These are phyloP conservation scores for Pythium aquatile DNA, from an alignment of 352 stramenopile species.

Conservation along the genomic window DNA sequence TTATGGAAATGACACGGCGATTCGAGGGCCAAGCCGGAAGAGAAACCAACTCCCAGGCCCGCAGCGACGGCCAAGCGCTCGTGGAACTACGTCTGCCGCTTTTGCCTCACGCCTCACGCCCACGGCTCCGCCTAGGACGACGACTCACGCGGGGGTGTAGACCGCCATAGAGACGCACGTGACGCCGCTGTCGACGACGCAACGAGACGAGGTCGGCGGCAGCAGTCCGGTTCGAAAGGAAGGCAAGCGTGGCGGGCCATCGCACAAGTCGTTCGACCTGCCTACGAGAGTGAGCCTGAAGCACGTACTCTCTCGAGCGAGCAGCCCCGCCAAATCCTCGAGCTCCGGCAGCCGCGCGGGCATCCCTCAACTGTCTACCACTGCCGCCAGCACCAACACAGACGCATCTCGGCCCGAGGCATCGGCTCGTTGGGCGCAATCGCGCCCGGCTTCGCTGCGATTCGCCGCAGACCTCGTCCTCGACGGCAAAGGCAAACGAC, in stretches of 20 bases:
- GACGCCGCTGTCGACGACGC: neutral
- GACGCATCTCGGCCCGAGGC: neutral
- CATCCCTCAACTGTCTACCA: neutral
- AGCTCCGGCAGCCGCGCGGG: neutral
- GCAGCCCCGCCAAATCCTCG: slow-evolving; percentile 2
- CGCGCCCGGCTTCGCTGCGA: slow-evolving; percentile 15
- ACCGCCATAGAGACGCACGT: neutral
- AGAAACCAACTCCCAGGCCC: slow-evolving; percentile 2
- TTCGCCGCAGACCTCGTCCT: neutral
- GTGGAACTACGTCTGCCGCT: neutral
- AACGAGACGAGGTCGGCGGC: neutral
- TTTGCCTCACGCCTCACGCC: neutral
- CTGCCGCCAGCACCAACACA: neutral
- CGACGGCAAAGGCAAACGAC: neutral
- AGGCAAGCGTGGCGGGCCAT: neutral
- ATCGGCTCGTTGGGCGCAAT: slow-evolving; percentile 20
- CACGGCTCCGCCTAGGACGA: neutral
- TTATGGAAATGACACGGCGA: slow-evolving; percentile 1
- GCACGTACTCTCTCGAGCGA: slow-evolving; percentile 1
- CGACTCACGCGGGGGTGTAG: neutral
- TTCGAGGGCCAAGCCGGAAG: neutral
- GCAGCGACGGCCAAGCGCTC: neutral
- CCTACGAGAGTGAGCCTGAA: neutral
- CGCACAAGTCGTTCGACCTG: slow-evolving; percentile 1
- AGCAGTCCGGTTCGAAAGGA: neutral